Evolutionary conservation across 805 yeast genomes (phyloP).

Genomic region (Metschnikowia koreensis): DNA sequence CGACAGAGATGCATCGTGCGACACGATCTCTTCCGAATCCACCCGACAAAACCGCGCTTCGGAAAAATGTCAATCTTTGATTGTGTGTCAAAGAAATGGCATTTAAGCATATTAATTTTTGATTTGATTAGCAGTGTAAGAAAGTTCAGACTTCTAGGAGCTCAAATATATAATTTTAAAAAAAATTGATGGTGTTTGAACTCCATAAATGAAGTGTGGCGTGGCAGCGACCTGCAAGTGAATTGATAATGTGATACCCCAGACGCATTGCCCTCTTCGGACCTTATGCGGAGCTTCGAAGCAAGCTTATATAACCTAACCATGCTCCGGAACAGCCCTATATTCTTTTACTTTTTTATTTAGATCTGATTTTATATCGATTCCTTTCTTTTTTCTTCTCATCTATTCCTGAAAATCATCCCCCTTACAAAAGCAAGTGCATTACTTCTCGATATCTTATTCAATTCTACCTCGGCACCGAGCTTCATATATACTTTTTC

Average conservation of each 20-base stretch:
- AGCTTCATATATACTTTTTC: background rate
- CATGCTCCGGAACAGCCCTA: conserved; percentile 1
- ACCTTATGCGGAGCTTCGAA: conserved; percentile 17
- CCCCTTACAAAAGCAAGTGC: background rate
- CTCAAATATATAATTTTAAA: background rate
- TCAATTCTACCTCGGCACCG: background rate
- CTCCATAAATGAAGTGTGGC: background rate
- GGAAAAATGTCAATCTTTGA: background rate
- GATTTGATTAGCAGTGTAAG: background rate
- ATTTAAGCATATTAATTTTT: background rate
- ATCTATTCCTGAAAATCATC: background rate
- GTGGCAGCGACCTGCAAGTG: conserved; percentile 1
- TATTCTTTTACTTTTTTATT: too few species aligned
- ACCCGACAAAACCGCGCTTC: conserved; percentile 9
- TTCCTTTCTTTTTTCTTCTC: background rate
- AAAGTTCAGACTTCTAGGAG: background rate
- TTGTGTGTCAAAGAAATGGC: background rate
- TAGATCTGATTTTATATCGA: background rate
- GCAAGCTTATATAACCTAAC: conserved; percentile 14
- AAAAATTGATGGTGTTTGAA: background rate
- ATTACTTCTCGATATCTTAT: background rate
- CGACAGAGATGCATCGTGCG: conserved; percentile 9
- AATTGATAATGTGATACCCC: conserved; percentile 19
- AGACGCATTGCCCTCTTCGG: conserved; percentile 19
- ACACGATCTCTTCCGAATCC: conserved; percentile 4